Conservation (phyloP, 129 eudicot species). For the Lactuca sativa region DNA sequence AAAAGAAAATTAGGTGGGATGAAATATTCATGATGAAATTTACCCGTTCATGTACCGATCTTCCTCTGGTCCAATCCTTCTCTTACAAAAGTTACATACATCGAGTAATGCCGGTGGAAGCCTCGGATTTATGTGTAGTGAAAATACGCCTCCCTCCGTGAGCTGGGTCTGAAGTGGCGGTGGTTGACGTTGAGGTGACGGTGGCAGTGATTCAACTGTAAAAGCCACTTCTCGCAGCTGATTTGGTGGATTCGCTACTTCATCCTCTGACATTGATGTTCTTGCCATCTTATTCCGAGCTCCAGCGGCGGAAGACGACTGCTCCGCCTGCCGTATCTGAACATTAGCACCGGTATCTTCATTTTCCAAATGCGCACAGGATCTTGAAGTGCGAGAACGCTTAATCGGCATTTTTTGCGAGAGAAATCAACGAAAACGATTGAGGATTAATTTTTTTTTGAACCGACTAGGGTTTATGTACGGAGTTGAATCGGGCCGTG, state of each 20-base stretch:
- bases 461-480: not conserved
- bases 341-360: not conserved
- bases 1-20: not conserved
- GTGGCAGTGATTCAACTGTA: not conserved
- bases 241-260: not conserved
- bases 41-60: constrained; percentile 23
- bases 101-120: constrained; percentile 11
- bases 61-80: not conserved
- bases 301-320: not conserved
- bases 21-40: not conserved
- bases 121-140: not conserved
- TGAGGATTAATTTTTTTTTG: not conserved
- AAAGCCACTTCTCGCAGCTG: not conserved
- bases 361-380: not conserved
- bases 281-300: not conserved
- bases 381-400: constrained; percentile 1
- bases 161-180: not conserved
- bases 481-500: not conserved
- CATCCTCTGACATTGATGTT: not conserved
- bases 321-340: not conserved
- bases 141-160: not conserved
- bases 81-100: constrained; percentile 14
- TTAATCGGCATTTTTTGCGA: not conserved
- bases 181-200: not conserved
- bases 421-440: not conserved